A percentile compares a stretch with the other conserved stretches of the same genome.
Evolutionary conservation across 257 asterid species (phyloP).

Genomic region (Solanum rostratum): DNA sequence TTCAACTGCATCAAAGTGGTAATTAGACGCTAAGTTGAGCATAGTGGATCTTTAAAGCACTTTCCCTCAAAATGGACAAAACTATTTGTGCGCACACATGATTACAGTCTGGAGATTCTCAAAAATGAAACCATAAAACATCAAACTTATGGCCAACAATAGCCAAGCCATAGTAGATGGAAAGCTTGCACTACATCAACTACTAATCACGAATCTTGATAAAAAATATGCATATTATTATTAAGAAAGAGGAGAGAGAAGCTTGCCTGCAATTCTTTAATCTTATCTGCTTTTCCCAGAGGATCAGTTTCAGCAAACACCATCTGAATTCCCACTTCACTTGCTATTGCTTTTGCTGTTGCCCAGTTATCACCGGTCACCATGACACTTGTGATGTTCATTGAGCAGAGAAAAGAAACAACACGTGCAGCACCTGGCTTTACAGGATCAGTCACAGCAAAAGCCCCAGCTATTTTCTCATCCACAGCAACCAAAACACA

Average conservation of each 20-base stretch:
- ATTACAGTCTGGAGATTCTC: background rate
- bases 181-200: background rate
- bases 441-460: constrained; percentile 88
- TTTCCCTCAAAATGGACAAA: background rate
- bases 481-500: constrained; percentile 79
- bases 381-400: constrained; percentile 81
- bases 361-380: constrained; percentile 99
- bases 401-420: constrained; percentile 57
- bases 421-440: constrained; percentile 78
- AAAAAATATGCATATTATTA: background rate
- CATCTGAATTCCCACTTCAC: constrained; percentile 66
- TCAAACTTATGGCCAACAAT: background rate
- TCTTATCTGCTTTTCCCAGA: constrained; percentile 86
- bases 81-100: background rate
- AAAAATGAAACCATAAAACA: background rate
- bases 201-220: background rate
- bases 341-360: constrained; percentile 76
- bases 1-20: constrained; percentile 42
- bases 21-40: background rate
- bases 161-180: background rate
- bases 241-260: background rate
- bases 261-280: constrained; percentile 82
- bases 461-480: constrained; percentile 72
- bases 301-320: constrained; percentile 98
- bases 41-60: background rate